phyloP scores from a whole-genome alignment of 352 stramenopile genomes.

The Elongisporangium prolatum region DNA sequence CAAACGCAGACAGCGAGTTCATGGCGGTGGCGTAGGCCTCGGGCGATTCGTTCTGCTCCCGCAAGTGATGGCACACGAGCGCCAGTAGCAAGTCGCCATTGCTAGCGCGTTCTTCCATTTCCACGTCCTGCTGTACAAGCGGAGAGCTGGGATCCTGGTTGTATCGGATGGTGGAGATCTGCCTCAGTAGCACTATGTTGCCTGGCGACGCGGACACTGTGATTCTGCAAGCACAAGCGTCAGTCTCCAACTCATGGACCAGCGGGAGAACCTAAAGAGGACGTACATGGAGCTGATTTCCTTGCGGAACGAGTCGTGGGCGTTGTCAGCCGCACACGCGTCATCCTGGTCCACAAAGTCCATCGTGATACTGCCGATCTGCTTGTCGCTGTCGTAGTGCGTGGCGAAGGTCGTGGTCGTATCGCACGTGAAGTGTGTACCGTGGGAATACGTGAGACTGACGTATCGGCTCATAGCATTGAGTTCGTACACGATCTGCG shows the following conservation, averaged over 20 bases:
- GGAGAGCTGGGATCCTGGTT: slow-evolving; percentile 24
- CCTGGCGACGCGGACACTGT: slow-evolving; percentile 23
- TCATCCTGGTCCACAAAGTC: too few relatives aligned
- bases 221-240: not conserved
- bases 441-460: not conserved
- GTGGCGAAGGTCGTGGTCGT: too few relatives aligned
- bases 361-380: too few relatives aligned
- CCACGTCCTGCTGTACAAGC: slow-evolving; percentile 17
- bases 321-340: too few relatives aligned
- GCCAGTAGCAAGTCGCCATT: slow-evolving; percentile 41
- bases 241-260: not conserved
- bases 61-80: slow-evolving; percentile 25
- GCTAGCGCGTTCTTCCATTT: slow-evolving; percentile 23
- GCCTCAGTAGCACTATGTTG: slow-evolving; percentile 18
- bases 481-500: not conserved
- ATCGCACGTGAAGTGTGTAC: too few relatives aligned
- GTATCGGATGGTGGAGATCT: slow-evolving; percentile 29
- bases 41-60: slow-evolving; percentile 4
- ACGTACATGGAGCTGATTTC: slow-evolving; percentile 6
- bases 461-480: not conserved
- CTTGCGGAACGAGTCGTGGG: too few relatives aligned
- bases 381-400: too few relatives aligned
- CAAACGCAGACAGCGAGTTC: too few relatives aligned
- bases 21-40: too few relatives aligned
- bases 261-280: not conserved